A percentile compares a stretch with the other conserved stretches of the same genome.
These are phyloP conservation scores for Mortierella sp. DNA, from an alignment of 371 early-diverging fungal genomes.

Conservation along the genomic window DNA sequence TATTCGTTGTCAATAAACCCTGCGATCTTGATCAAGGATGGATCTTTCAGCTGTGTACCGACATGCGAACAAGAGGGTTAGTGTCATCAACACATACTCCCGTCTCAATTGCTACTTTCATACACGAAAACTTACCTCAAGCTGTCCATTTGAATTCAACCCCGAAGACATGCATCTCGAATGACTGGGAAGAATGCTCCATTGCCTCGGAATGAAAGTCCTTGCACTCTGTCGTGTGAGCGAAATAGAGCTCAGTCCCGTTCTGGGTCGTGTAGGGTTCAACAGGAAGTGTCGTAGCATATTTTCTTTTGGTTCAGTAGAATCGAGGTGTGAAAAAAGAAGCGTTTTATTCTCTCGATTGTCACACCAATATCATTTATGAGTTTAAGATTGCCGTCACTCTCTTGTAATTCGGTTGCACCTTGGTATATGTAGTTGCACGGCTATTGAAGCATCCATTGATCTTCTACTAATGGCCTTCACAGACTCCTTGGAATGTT, in stretches of 20 bases:
- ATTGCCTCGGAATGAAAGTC: not conserved
- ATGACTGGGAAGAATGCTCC: not conserved
- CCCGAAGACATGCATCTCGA: slow-evolving; percentile 18
- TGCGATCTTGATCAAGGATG: slow-evolving; percentile 20
- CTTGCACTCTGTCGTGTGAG: not conserved
- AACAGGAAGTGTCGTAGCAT: slow-evolving; percentile 3
- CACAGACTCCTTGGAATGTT: slow-evolving; percentile 21
- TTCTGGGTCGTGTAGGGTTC: not conserved
- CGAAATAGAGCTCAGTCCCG: not conserved
- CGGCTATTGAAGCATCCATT: not conserved
- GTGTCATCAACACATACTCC: not conserved
- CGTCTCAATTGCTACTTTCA: not conserved
- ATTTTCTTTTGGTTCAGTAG: not conserved
- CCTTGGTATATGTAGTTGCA: no score
- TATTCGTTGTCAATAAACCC: slow-evolving; percentile 36
- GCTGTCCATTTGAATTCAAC: slow-evolving; percentile 13
- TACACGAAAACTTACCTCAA: slow-evolving; percentile 3
- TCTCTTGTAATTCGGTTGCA: not conserved
- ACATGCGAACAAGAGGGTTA: not conserved
- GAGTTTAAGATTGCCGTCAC: not conserved
- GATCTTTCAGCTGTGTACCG: slow-evolving; percentile 33
- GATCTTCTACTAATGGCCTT: not conserved
- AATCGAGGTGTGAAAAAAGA: not conserved
- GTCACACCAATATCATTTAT: not conserved
- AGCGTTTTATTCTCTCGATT: not conserved